phyloP scores from a whole-genome alignment of 352 stramenopile species.

The Phytophthora pinifolia region DNA sequence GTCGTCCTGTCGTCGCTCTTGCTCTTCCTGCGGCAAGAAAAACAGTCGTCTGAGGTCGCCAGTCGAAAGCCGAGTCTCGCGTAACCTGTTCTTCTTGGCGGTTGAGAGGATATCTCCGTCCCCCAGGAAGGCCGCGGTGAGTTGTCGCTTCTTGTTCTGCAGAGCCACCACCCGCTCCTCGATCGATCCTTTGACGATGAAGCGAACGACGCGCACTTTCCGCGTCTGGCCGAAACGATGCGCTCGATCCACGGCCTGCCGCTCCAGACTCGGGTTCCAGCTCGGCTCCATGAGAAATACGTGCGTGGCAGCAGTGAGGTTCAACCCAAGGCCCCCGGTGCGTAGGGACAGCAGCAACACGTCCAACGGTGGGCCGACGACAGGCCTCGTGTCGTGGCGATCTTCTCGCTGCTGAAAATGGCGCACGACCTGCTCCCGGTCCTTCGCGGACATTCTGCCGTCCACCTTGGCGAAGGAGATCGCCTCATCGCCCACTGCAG shows the following conservation, averaged over 20 bases:
- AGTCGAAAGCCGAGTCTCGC: slow-evolving; percentile 35
- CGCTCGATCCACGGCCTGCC: slow-evolving; percentile 87
- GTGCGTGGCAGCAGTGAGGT: slow-evolving; percentile 90
- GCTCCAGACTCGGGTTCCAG: slow-evolving; percentile 92
- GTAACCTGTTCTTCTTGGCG: slow-evolving; percentile 26
- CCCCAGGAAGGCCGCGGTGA: slow-evolving; percentile 77
- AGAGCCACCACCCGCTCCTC: slow-evolving; percentile 90
- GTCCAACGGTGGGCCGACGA: slow-evolving; percentile 41
- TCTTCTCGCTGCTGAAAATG: slow-evolving; percentile 55
- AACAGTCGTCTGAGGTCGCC: slow-evolving; percentile 57
- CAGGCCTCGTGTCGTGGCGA: slow-evolving; percentile 3
- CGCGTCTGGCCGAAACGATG: slow-evolving; percentile 86
- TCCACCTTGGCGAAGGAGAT: slow-evolving; percentile 64
- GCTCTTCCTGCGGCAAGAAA: slow-evolving; percentile 35
- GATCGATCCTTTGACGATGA: slow-evolving; percentile 87
- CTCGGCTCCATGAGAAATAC: slow-evolving; percentile 95
- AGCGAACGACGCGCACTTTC: slow-evolving; percentile 75
- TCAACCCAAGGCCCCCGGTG: slow-evolving; percentile 90
- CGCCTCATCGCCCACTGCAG: slow-evolving; percentile 2
- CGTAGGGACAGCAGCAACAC: slow-evolving; percentile 90
- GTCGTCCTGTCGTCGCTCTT: slow-evolving; percentile 15
- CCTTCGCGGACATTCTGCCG: slow-evolving; percentile 53
- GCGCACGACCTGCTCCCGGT: slow-evolving; percentile 65
- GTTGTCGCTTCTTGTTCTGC: slow-evolving; percentile 84
- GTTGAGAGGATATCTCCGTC: slow-evolving; percentile 31